These are phyloP conservation scores for Clarireedia paspali DNA, from an alignment of 2,329 filamentous ascomycete species.

Conservation along the genomic window DNA sequence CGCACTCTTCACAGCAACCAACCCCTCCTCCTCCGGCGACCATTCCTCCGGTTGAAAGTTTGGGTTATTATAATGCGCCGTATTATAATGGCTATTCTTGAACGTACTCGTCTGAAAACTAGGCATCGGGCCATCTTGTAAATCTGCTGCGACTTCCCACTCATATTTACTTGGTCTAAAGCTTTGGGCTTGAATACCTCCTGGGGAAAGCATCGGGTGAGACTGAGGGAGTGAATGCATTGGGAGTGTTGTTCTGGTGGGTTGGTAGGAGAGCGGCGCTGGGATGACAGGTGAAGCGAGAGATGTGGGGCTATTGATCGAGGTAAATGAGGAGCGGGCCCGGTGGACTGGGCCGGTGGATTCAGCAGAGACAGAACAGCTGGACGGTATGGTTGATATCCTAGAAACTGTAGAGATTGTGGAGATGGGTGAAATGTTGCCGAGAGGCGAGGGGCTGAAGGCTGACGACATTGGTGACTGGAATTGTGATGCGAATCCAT, in stretches of 20 bases:
- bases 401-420: conserved; percentile 4
- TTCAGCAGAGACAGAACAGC: conserved; percentile 5
- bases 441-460: conserved; percentile 22
- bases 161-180: conserved; percentile 30
- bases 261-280: too few species aligned
- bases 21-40: conserved; percentile 28
- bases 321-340: conserved; percentile 12
- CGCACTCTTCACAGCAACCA: not conserved
- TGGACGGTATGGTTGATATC: conserved; percentile 6
- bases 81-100: conserved; percentile 60
- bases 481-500: conserved; percentile 21
- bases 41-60: conserved; percentile 51
- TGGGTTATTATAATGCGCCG: conserved; percentile 59
- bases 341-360: conserved; percentile 8
- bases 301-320: conserved; percentile 10
- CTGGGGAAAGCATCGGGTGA: conserved; percentile 13
- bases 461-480: conserved; percentile 19
- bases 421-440: conserved; percentile 16
- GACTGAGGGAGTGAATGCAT: conserved; percentile 14
- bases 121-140: conserved; percentile 22
- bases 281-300: not conserved
- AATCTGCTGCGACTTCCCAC: conserved; percentile 25
- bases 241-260: not conserved
- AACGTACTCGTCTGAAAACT: conserved; percentile 46
- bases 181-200: conserved; percentile 11